Evolutionary conservation across 2,329 filamentous ascomycete species (phyloP).

Genomic region (Ophiostoma tasmaniense): DNA sequence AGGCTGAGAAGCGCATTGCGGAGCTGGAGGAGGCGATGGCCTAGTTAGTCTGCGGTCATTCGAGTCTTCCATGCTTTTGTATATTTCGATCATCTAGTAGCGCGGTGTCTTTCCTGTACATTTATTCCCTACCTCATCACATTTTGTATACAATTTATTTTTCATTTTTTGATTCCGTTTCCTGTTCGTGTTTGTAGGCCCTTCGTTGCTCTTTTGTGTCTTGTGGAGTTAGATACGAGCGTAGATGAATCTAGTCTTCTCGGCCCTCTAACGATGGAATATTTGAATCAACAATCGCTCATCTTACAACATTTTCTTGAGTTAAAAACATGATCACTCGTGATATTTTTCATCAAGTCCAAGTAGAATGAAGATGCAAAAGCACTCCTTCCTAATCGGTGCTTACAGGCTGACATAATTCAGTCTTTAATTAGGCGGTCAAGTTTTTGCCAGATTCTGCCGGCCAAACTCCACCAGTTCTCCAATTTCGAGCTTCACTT

Average conservation of each 20-base stretch:
- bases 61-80: not conserved
- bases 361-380: not conserved
- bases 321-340: not conserved
- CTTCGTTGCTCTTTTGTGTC: not conserved
- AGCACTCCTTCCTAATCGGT: not conserved
- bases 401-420: not conserved
- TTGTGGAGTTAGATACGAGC: not conserved
- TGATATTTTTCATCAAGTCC: not conserved
- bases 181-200: too few relatives aligned
- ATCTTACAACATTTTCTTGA: too few relatives aligned
- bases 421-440: not conserved
- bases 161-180: too few relatives aligned
- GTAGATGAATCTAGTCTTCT: too few relatives aligned
- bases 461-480: slow-evolving; percentile 5
- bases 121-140: not conserved
- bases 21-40: slow-evolving; percentile 56
- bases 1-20: slow-evolving; percentile 74
- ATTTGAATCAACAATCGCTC: too few relatives aligned
- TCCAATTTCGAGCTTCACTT: not conserved
- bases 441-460: slow-evolving; percentile 10
- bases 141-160: not conserved
- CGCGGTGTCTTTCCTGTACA: not conserved
- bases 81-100: not conserved
- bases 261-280: too few relatives aligned
- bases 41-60: not conserved